Percentiles rank a stretch among this genome's conserved stretches.
These are phyloP conservation scores for Cutaneotrichosporon sp. DNA, from an alignment of 1,284 basidiomycete species.

Conservation along the genomic window DNA sequence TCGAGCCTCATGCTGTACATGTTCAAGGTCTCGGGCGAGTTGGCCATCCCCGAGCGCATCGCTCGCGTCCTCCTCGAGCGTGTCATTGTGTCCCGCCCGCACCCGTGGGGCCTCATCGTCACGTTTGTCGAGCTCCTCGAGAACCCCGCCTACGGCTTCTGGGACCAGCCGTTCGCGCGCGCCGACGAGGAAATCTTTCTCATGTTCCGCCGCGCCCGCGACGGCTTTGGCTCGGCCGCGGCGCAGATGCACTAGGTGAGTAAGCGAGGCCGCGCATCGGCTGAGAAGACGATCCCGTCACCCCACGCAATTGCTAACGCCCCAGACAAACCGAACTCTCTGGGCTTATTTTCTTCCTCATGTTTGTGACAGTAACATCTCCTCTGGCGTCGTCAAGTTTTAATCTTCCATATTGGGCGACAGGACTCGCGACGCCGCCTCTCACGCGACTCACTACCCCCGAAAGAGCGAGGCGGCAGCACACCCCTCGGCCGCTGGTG, in stretches of 20 bases:
- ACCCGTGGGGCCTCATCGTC: slow-evolving; percentile 93
- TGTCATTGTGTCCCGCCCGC: slow-evolving; percentile 86
- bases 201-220: slow-evolving; percentile 33
- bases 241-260: slow-evolving; percentile 13
- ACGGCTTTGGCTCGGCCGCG: slow-evolving; percentile 19
- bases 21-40: slow-evolving; percentile 52
- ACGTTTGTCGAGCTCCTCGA: slow-evolving; percentile 74
- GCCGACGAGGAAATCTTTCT: slow-evolving; percentile 43
- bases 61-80: slow-evolving; percentile 87
- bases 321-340: too few species aligned
- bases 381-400: slow-evolving; percentile 2
- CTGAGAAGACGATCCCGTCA: too few species aligned
- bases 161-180: slow-evolving; percentile 46
- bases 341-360: slow-evolving; percentile 6
- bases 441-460: too few species aligned
- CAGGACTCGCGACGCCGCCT: background rate
- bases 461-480: too few species aligned
- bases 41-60: slow-evolving; percentile 74
- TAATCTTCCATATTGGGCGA: background rate
- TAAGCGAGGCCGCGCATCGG: too few species aligned
- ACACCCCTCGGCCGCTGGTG: slow-evolving; percentile 1
- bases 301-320: background rate
- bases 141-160: slow-evolving; percentile 46
- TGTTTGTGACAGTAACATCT: slow-evolving; percentile 27
- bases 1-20: slow-evolving; percentile 79